These are phyloP conservation scores for Choiromyces venosus DNA, from an alignment of 495 filamentous ascomycete genomes.

Conservation along the genomic window DNA sequence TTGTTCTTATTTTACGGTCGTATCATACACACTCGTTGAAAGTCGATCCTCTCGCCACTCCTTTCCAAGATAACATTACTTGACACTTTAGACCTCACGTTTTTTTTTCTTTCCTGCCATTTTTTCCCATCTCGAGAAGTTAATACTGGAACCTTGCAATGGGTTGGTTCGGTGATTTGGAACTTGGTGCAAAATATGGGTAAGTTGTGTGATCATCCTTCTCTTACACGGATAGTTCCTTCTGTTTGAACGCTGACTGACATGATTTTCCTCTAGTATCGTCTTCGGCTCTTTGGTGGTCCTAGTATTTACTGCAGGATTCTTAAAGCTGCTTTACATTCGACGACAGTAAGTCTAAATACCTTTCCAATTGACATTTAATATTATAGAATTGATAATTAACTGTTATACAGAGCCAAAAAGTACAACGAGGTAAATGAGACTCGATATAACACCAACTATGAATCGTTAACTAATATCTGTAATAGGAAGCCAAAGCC, in stretches of 20 bases:
- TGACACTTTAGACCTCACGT: background rate
- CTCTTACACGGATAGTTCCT: background rate
- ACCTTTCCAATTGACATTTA: background rate
- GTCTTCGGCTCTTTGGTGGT: slow-evolving; percentile 32
- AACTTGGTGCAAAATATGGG: slow-evolving; percentile 39
- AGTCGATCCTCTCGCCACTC: background rate
- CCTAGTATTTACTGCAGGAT: slow-evolving; percentile 38
- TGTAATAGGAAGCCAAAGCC: slow-evolving; percentile 20
- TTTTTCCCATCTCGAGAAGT: background rate
- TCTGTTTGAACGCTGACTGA: slow-evolving; percentile 6
- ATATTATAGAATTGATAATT: slow-evolving; percentile 10
- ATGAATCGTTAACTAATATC: slow-evolving; percentile 17
- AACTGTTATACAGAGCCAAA: slow-evolving; percentile 26
- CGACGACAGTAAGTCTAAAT: slow-evolving; percentile 38
- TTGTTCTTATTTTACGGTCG: background rate
- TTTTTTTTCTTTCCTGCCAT: background rate
- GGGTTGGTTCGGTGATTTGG: slow-evolving; percentile 33
- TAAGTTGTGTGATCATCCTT: slow-evolving; percentile 9
- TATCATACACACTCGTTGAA: background rate
- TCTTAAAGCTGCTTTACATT: slow-evolving; percentile 40
- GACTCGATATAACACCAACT: background rate
- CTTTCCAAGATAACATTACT: background rate
- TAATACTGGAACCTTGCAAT: slow-evolving; percentile 13
- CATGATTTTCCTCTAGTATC: slow-evolving; percentile 12
- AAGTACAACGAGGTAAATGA: slow-evolving; percentile 30